These are phyloP conservation scores for Septoria petroselini DNA, from an alignment of 2,329 filamentous ascomycete species.

Conservation along the genomic window DNA sequence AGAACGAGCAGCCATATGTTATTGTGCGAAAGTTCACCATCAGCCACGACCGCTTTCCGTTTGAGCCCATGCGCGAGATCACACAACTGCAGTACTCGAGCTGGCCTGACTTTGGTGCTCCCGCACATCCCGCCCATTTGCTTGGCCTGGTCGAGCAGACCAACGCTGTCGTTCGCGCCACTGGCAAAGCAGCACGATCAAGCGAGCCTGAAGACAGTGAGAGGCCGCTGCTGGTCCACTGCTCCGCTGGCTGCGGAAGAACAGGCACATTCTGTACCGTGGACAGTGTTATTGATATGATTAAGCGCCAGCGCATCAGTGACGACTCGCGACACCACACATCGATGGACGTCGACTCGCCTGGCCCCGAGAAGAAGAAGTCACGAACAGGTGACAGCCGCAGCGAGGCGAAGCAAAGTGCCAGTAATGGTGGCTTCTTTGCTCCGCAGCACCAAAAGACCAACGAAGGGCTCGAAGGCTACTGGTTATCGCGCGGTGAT, in stretches of 20 bases:
- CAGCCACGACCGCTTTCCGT: conserved; percentile 71
- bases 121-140: conserved; percentile 81
- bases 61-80: conserved; percentile 82
- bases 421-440: conserved; percentile 31
- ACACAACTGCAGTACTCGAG: conserved; percentile 91
- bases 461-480: conserved; percentile 41
- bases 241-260: conserved; percentile 90
- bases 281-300: conserved; percentile 91
- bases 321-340: conserved; percentile 33
- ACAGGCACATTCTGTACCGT: conserved; percentile 97
- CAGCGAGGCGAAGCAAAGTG: not conserved
- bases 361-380: conserved; percentile 6
- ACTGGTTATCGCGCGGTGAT: conserved; percentile 67
- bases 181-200: conserved; percentile 39
- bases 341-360: conserved; percentile 47
- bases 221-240: conserved; percentile 85
- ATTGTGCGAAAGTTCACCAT: conserved; percentile 84
- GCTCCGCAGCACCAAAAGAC: conserved; percentile 26
- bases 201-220: conserved; percentile 53
- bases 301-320: conserved; percentile 70
- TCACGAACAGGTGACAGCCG: not conserved
- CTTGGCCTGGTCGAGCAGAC: conserved; percentile 86
- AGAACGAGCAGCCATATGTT: conserved; percentile 65
- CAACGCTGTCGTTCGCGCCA: conserved; percentile 63
- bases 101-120: conserved; percentile 97